A percentile compares a stretch with the other conserved stretches of the same genome.
Conservation (phyloP, 1,284 basidiomycete species). For the Rhizoctonia solani region DNA sequence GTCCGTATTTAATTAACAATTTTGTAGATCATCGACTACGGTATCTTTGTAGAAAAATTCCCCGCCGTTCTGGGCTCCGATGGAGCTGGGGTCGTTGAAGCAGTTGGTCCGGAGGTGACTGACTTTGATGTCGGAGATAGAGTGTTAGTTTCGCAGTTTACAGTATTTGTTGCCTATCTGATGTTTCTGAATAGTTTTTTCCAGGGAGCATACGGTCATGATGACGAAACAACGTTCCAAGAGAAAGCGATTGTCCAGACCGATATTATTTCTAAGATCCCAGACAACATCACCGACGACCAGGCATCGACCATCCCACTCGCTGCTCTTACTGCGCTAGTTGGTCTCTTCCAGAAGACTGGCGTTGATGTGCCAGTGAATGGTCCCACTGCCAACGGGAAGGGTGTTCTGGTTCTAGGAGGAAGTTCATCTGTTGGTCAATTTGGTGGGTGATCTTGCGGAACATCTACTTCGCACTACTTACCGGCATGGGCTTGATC, state of each 20-base stretch:
- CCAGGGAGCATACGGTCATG: constrained; percentile 13
- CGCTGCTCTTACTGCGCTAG: neutral
- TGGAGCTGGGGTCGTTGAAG: constrained; percentile 13
- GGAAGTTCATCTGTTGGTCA: too few relatives aligned
- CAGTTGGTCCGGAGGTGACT: constrained; percentile 8
- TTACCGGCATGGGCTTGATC: too few relatives aligned
- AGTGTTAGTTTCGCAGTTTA: neutral
- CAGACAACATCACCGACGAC: too few relatives aligned
- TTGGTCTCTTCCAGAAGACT: neutral
- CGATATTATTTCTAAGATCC: too few relatives aligned
- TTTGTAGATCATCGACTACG: neutral
- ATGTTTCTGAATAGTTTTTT: neutral
- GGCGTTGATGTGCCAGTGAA: neutral
- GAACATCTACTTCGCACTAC: too few relatives aligned
- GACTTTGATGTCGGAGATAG: constrained; percentile 22
- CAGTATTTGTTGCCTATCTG: too few relatives aligned
- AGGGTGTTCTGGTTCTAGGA: constrained; percentile 26
- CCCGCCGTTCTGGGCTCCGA: constrained; percentile 31
- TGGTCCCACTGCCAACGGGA: neutral
- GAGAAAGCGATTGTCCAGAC: too few relatives aligned
- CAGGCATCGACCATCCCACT: neutral
- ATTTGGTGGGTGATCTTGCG: constrained; percentile 15
- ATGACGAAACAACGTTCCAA: too few relatives aligned
- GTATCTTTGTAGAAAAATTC: neutral
- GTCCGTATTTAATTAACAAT: neutral